Percentiles rank a stretch among this genome's conserved stretches.
These are phyloP conservation scores for Silene latifolia DNA, from an alignment of 148 eudicot genomes.

Conservation along the genomic window DNA sequence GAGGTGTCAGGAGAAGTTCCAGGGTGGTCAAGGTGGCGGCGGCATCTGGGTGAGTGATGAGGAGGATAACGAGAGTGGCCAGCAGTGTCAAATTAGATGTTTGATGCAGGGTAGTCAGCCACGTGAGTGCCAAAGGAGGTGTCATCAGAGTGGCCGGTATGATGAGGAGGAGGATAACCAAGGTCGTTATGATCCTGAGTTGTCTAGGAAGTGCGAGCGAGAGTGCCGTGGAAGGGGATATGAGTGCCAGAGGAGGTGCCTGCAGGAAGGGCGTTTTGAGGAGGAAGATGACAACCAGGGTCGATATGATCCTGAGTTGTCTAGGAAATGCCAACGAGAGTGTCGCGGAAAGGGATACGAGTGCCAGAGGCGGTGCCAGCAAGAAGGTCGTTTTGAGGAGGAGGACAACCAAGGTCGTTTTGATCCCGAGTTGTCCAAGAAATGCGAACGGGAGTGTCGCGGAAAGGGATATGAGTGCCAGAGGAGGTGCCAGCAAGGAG, in stretches of 20 bases:
- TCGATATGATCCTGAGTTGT: neutral
- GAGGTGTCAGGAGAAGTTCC: conserved; percentile 14
- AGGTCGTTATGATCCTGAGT: neutral
- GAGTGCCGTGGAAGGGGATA: conserved; percentile 1
- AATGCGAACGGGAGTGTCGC: conserved; percentile 3
- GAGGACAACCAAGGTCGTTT: neutral
- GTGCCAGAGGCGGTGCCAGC: conserved; percentile 11
- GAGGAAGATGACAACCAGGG: neutral
- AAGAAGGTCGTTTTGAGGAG: neutral
- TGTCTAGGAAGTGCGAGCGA: conserved; percentile 1
- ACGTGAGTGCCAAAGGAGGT: conserved; percentile 3
- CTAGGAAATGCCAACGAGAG: neutral
- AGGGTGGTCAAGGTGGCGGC: neutral
- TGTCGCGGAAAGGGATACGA: conserved; percentile 9
- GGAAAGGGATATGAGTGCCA: conserved; percentile 13
- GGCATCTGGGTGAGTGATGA: neutral
- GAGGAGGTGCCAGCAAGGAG: conserved; percentile 5
- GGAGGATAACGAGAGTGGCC: no score
- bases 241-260: conserved; percentile 3
- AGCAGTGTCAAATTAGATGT: no score
- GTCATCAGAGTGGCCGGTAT: conserved; percentile 6
- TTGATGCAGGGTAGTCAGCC: no score
- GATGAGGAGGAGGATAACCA: neutral
- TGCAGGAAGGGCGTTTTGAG: neutral
- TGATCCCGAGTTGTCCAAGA: neutral